These are phyloP conservation scores for Aciculosporium take DNA, from an alignment of 2,329 filamentous ascomycete species.

Conservation along the genomic window DNA sequence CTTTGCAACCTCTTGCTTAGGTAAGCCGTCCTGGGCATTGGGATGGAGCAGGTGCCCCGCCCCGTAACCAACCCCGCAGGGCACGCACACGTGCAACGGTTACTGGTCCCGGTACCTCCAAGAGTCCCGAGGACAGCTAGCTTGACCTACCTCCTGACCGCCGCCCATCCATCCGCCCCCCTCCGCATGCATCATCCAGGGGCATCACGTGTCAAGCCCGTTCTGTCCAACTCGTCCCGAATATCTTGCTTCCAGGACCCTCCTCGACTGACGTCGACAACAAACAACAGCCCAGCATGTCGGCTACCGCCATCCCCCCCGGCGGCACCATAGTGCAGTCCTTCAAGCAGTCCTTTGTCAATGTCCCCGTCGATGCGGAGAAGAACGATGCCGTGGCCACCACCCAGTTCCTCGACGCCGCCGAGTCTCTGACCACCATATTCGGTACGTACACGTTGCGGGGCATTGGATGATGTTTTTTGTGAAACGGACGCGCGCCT, in stretches of 20 bases:
- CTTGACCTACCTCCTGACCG: too few relatives aligned
- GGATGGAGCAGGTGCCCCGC: too few relatives aligned
- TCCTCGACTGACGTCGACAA: not conserved
- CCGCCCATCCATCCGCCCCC: not conserved
- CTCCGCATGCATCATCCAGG: constrained; percentile 3
- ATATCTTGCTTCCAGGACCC: not conserved
- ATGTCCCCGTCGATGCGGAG: constrained; percentile 61
- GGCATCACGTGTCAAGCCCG: not conserved
- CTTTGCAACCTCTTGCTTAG: too few relatives aligned
- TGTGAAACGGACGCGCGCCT: not conserved
- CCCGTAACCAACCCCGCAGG: too few relatives aligned
- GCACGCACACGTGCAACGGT: too few relatives aligned
- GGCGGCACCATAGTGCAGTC: constrained; percentile 75
- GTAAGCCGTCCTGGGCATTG: too few relatives aligned
- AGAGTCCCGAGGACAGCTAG: too few relatives aligned
- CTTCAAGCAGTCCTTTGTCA: constrained; percentile 67
- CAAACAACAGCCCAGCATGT: constrained; percentile 29
- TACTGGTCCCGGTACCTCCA: too few relatives aligned
- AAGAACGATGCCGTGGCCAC: constrained; percentile 71
- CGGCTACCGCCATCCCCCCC: constrained; percentile 37
- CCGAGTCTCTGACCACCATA: constrained; percentile 72
- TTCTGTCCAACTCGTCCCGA: not conserved
- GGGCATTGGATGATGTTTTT: not conserved
- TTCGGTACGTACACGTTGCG: constrained; percentile 48
- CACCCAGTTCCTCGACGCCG: constrained; percentile 77